Base-by-base conservation (phyloP, 345 rosid species). In the Gossypium mustelinum region DNA sequence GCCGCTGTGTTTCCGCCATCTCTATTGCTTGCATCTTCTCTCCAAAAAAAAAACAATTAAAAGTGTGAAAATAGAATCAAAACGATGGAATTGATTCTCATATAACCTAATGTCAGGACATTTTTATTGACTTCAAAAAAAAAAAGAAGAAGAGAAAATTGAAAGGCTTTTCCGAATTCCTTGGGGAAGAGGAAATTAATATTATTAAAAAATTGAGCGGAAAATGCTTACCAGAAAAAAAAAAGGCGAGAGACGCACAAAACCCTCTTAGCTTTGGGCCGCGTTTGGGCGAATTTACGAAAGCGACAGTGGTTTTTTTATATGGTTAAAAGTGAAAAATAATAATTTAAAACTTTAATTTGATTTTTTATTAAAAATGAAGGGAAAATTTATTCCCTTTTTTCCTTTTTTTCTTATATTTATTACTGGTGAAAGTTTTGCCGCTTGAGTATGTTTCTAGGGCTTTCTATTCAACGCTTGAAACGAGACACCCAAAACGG, bases 1-100 rank as follows among this genome's bases (percentile, higher is more conserved):
- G 68, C 48, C 17, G 76, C 51, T 61, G 79, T 9, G 79, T 65
- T 25, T 78, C 82, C 73, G 11, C 82, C 83, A 83, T 80, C 57
- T 51, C 18, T 50, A 52, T 27, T 24, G 17, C 29, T 14, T 68
- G 48, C 6, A 24, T 48, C 13, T 48, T 9, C 25, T 68, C 24
- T 17, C 69, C 6, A 16, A 6, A 52, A 22, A 2, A 61, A 27
- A 45, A 43, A 5, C 39, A 11, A 34, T 13, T 27, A 29, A 51
- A 34, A n/a, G 43, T 14, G 11, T 16, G 55, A 59, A 45, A 73
- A 16, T 43, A 29, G 59, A 18, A 70, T 70, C 50, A 70, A 58
- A 34, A 70, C 47, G 25, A 48, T 12, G 45, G 58, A 34, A 61
- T 45, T 25, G 66, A 44, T 24, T 56, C 72, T 2, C 44, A 56